Percentiles rank a stretch among this genome's conserved stretches.
Conservation (phyloP, 148 eudicot genomes). For the Talinum fruticosum region DNA sequence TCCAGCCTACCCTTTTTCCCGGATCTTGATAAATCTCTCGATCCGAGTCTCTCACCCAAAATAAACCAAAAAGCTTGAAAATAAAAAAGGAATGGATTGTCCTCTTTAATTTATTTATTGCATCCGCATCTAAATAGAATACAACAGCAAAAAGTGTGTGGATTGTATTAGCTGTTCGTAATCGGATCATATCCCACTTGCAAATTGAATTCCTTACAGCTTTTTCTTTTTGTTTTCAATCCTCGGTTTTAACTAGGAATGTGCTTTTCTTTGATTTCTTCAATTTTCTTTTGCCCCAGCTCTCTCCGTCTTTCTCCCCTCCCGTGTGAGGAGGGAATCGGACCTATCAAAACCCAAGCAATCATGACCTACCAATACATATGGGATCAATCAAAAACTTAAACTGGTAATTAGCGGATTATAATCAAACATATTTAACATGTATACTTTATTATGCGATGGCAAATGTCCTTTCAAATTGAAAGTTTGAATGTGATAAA, state of each 20-base stretch:
- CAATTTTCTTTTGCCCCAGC: neutral
- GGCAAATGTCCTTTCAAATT: too few relatives aligned
- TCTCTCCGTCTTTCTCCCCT: neutral
- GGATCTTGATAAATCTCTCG: neutral
- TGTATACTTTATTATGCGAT: too few relatives aligned
- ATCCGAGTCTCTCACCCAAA: too few relatives aligned
- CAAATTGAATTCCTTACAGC: neutral
- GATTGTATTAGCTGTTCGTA: slow-evolving; percentile 4
- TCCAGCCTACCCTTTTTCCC: slow-evolving; percentile 8
- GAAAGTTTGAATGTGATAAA: too few relatives aligned
- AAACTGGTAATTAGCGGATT: too few relatives aligned
- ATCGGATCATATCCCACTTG: slow-evolving; percentile 21
- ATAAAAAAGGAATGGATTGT: neutral
- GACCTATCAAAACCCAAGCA: neutral
- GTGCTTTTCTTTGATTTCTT: neutral
- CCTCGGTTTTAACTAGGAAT: too few relatives aligned
- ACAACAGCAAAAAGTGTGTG: too few relatives aligned
- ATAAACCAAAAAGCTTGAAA: neutral
- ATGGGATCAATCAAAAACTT: too few relatives aligned
- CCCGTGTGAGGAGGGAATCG: neutral
- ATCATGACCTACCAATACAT: neutral
- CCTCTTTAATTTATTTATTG: too few relatives aligned
- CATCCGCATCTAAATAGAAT: too few relatives aligned
- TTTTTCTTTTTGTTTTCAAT: too few relatives aligned
- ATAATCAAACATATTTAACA: too few relatives aligned